These are phyloP conservation scores for Avena atlantica DNA, from an alignment of 176 grass and related monocot species.

Conservation along the genomic window DNA sequence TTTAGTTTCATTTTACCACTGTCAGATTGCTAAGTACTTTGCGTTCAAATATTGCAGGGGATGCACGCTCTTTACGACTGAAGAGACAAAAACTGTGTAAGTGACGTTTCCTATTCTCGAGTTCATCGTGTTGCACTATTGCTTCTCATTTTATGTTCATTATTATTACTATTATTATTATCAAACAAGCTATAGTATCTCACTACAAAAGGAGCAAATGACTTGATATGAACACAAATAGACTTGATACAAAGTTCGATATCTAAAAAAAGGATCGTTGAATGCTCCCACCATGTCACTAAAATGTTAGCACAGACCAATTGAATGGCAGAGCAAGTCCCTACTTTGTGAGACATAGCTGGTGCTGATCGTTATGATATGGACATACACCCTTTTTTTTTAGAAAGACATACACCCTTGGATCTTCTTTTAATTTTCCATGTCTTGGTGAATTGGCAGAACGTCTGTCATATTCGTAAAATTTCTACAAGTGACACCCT, in stretches of 20 bases:
- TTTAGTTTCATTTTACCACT: background rate
- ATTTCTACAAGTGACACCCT: background rate
- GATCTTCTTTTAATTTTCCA: too few species aligned
- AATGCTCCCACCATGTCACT: background rate
- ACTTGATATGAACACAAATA: background rate
- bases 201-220: background rate
- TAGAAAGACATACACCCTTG: background rate
- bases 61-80: background rate
- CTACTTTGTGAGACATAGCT: background rate
- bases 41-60: background rate
- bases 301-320: background rate
- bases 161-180: background rate
- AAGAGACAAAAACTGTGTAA: background rate
- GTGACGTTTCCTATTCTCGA: background rate
- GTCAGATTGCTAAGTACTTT: slow-evolving; percentile 3
- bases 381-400: background rate
- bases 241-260: background rate
- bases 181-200: background rate
- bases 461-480: background rate
- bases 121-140: background rate
- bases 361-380: background rate
- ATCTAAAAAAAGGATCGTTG: background rate
- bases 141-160: background rate
- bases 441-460: background rate
- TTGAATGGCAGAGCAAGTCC: background rate